Evolutionary conservation across 1,284 basidiomycete species (phyloP).

Genomic region (Singerocomus rubriflavus): DNA sequence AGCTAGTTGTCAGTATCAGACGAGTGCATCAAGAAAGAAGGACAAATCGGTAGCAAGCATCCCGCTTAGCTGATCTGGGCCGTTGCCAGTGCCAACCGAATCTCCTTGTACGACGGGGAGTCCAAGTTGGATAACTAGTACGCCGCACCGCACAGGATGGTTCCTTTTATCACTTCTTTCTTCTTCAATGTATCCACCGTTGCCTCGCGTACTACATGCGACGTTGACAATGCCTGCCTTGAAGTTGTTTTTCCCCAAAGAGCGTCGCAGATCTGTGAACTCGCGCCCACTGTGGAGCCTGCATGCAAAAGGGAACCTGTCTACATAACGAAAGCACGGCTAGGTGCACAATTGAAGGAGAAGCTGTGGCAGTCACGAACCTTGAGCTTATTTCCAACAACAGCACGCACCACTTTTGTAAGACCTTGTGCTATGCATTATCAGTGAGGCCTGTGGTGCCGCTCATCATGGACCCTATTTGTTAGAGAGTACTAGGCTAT

Average conservation of each 20-base stretch:
- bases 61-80: background rate
- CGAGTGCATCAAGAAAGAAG: background rate
- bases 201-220: background rate
- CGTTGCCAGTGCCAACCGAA: background rate
- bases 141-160: background rate
- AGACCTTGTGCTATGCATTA: too few species aligned
- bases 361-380: background rate
- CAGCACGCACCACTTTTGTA: too few species aligned
- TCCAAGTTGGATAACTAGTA: background rate
- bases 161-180: background rate
- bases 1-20: background rate
- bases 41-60: background rate
- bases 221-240: background rate
- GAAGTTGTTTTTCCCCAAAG: background rate
- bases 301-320: background rate
- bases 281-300: background rate
- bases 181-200: conserved; percentile 3
- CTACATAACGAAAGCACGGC: too few species aligned
- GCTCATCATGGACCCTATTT: too few species aligned
- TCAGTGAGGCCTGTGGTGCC: too few species aligned
- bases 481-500: too few species aligned
- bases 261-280: conserved; percentile 9
- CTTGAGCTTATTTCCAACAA: background rate
- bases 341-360: background rate
- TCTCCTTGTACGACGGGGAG: background rate